Percentiles rank a stretch among this genome's conserved stretches.
Conservation (phyloP, 257 asterid species). For the Nicotiana knightiana region DNA sequence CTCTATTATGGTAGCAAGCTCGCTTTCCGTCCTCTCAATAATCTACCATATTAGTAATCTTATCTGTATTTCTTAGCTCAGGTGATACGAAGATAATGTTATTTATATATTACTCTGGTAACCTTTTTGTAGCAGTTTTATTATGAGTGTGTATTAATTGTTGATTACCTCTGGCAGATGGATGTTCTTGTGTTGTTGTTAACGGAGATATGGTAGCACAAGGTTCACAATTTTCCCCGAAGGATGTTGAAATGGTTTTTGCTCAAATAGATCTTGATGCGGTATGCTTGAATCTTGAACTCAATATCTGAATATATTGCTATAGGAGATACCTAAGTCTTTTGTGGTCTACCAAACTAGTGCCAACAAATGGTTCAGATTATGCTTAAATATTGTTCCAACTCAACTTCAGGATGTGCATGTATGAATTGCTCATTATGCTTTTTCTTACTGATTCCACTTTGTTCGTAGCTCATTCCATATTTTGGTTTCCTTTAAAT, state of each 20-base stretch:
- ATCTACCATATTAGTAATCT: neutral
- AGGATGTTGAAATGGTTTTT: slow-evolving; percentile 88
- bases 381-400: neutral
- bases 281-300: slow-evolving; percentile 37
- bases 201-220: slow-evolving; percentile 95
- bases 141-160: slow-evolving; percentile 18
- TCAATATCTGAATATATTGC: neutral
- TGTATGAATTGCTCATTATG: neutral
- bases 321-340: neutral
- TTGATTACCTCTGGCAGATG: slow-evolving; percentile 53
- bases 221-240: slow-evolving; percentile 87
- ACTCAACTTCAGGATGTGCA: neutral
- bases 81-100: neutral
- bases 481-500: neutral
- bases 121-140: neutral
- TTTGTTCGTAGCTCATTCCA: neutral
- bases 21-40: slow-evolving; percentile 8
- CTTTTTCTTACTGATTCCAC: neutral
- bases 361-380: neutral
- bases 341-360: neutral
- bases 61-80: slow-evolving; percentile 7
- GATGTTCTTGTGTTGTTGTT: slow-evolving; percentile 86
- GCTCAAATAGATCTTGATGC: slow-evolving; percentile 96
- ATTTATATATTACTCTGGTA: neutral
- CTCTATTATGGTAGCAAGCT: slow-evolving; percentile 71